Conservation (phyloP, 2,329 filamentous ascomycete species). For the Metarhizium album region DNA sequence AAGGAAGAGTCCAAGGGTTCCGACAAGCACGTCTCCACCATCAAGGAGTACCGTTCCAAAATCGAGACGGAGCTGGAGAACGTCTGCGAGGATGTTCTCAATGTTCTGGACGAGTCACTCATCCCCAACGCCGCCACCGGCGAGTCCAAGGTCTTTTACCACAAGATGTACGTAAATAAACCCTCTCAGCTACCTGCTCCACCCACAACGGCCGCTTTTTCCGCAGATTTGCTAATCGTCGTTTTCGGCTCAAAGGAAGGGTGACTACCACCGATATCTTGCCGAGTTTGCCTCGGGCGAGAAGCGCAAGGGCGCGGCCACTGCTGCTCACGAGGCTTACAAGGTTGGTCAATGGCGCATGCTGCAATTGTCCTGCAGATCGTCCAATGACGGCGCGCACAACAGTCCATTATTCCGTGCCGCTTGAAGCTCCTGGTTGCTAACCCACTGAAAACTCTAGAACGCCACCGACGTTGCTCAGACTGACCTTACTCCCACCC, state of each 20-base stretch:
- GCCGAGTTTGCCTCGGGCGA: constrained; percentile 89
- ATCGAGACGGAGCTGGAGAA: constrained; percentile 95
- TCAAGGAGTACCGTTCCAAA: constrained; percentile 96
- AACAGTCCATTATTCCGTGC: constrained; percentile 12
- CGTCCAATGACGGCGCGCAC: constrained; percentile 3
- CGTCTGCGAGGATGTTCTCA: constrained; percentile 95
- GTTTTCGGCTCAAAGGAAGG: constrained; percentile 57
- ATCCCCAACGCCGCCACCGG: constrained; percentile 94
- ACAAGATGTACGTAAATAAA: constrained; percentile 76
- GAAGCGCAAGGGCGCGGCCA: constrained; percentile 82
- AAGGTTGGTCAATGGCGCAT: constrained; percentile 53
- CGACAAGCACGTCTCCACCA: constrained; percentile 86
- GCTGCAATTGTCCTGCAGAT: background rate
- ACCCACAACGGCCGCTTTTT: background rate
- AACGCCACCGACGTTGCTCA: constrained; percentile 97
- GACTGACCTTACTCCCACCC: constrained; percentile 92
- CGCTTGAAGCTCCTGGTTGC: background rate
- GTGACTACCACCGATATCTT: constrained; percentile 92
- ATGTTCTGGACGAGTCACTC: constrained; percentile 84
- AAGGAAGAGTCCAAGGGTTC: constrained; percentile 99
- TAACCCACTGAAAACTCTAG: constrained; percentile 31
- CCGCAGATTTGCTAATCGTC: constrained; percentile 1
- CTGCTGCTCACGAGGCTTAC: constrained; percentile 87
- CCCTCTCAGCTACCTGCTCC: background rate
- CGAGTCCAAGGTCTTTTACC: constrained; percentile 99